Conservation (phyloP, 2,329 filamentous ascomycete species). For the Stachybotrys chlorohalonatus region DNA sequence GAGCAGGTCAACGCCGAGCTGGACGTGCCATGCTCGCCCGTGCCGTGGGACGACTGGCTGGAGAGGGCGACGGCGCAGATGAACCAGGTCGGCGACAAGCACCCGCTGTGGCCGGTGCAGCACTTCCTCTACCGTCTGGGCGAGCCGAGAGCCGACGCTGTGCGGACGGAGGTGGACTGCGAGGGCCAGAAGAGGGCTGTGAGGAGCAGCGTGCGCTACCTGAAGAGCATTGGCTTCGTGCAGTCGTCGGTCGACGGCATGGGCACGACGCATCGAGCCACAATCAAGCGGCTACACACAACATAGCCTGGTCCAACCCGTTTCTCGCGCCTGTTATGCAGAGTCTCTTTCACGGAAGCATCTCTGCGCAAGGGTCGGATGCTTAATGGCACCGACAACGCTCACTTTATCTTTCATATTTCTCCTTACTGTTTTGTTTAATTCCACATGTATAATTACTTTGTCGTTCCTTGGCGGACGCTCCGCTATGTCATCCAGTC, state of each 20-base stretch:
- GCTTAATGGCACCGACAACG: neutral
- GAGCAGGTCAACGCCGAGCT: constrained; percentile 7
- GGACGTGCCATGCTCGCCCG: constrained; percentile 3
- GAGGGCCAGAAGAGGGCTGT: neutral
- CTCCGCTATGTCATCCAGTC: neutral
- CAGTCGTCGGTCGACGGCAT: neutral
- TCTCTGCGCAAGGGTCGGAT: neutral
- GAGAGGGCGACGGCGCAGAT: constrained; percentile 3
- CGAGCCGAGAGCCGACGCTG: neutral
- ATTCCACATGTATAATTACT: neutral
- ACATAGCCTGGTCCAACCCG: neutral
- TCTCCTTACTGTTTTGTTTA: neutral
- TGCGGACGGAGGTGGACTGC: neutral
- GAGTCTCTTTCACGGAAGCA: too few species aligned
- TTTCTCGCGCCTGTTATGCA: too few species aligned
- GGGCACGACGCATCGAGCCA: neutral
- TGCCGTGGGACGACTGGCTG: constrained; percentile 8
- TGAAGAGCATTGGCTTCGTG: constrained; percentile 28
- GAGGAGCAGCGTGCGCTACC: constrained; percentile 5
- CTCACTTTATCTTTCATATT: neutral
- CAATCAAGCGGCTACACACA: neutral
- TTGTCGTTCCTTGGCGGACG: neutral
- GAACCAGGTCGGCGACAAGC: constrained; percentile 5
- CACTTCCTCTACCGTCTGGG: constrained; percentile 10
- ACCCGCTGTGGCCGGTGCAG: constrained; percentile 15